Conservation (phyloP, 495 filamentous ascomycete genomes). For the Aspergillus ellipticus region DNA sequence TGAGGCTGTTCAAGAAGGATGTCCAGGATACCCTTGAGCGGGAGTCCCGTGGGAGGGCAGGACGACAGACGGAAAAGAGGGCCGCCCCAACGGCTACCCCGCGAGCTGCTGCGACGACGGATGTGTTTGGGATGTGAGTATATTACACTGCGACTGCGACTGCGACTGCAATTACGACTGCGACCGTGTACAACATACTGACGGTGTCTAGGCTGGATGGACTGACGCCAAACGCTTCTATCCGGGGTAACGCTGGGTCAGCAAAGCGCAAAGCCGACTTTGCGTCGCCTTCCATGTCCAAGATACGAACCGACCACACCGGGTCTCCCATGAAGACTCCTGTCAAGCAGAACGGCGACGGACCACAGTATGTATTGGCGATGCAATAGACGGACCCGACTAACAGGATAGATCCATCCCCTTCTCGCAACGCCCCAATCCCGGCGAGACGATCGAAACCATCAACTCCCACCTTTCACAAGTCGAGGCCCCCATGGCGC, state of each 20-base stretch:
- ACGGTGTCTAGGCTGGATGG: constrained; percentile 63
- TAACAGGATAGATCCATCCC: constrained; percentile 44
- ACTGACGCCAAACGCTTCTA: constrained; percentile 70
- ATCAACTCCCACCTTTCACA: constrained; percentile 71
- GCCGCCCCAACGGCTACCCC: constrained; percentile 57
- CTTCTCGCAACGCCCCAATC: constrained; percentile 67
- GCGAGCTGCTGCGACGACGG: constrained; percentile 53
- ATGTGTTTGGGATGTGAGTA: constrained; percentile 81
- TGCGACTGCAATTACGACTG: background rate
- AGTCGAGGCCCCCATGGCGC: constrained; percentile 68
- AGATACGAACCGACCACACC: constrained; percentile 41
- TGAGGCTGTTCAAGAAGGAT: constrained; percentile 77
- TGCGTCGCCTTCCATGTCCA: constrained; percentile 52
- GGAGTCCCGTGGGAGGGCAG: constrained; percentile 57
- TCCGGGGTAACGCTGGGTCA: constrained; percentile 46
- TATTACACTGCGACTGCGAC: background rate
- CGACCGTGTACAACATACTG: background rate
- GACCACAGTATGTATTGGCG: constrained; percentile 27
- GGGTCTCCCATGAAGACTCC: constrained; percentile 32
- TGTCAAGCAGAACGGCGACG: constrained; percentile 22
- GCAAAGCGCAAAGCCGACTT: constrained; percentile 62
- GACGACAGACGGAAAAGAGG: constrained; percentile 60
- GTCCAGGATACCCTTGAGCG: constrained; percentile 80
- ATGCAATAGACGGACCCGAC: constrained; percentile 1
- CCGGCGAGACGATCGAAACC: constrained; percentile 77